A percentile compares a stretch with the other conserved stretches of the same genome.
phyloP scores from a whole-genome alignment of 1,139 yeast genomes.

The Blastobotrys persicus region DNA sequence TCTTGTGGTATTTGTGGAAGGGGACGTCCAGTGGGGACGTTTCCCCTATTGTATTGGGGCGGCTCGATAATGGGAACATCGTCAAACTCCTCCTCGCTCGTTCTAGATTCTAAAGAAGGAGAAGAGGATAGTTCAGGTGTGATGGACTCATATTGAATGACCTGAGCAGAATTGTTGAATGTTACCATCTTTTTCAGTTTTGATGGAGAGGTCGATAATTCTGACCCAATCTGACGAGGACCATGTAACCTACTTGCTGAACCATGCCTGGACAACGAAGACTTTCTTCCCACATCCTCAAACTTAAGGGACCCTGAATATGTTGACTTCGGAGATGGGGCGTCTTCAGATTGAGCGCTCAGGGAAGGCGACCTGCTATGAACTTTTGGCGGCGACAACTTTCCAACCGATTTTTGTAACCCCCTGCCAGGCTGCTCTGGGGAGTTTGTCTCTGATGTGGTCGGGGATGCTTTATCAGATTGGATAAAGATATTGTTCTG shows the following conservation, averaged over 20 bases:
- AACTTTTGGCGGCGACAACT: background rate
- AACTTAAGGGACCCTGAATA: background rate
- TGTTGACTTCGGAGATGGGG: background rate
- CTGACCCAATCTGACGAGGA: constrained; percentile 28
- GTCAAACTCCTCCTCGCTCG: constrained; percentile 18
- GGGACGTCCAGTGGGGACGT: constrained; percentile 24
- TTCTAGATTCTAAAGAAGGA: constrained; percentile 17
- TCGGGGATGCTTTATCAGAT: constrained; percentile 16
- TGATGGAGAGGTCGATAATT: constrained; percentile 20
- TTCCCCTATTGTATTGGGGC: constrained; percentile 13
- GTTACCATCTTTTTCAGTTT: constrained; percentile 35
- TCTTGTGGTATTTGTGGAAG: constrained; percentile 24
- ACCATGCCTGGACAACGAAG: constrained; percentile 29
- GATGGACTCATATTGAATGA: constrained; percentile 43
- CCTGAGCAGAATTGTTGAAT: constrained; percentile 39
- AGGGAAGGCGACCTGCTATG: background rate
- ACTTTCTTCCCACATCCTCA: constrained; percentile 16
- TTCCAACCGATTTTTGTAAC: background rate
- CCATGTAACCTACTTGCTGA: constrained; percentile 34
- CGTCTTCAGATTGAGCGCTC: background rate
- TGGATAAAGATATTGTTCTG: constrained; percentile 26
- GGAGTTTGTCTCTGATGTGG: constrained; percentile 1
- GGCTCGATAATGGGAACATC: constrained; percentile 30
- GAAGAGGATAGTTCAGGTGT: constrained; percentile 41
- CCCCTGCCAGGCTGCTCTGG: background rate